Evolutionary conservation across 768 basidiomycete species (phyloP).

Genomic region (Nidularia sp.): DNA sequence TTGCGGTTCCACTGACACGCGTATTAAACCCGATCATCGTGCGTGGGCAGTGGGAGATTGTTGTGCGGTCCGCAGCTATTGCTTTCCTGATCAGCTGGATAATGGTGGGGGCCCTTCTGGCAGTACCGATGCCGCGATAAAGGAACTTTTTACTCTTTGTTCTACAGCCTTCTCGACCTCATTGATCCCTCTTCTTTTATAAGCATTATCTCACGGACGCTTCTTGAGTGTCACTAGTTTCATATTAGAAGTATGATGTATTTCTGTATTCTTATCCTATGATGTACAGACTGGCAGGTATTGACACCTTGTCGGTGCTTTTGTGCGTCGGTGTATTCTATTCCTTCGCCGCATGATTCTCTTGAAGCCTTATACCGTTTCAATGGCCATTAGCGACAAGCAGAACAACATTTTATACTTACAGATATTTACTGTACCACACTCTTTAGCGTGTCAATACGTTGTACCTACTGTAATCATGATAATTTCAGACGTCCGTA

Average conservation of each 20-base stretch:
- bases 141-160: not conserved
- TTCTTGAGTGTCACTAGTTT: not conserved
- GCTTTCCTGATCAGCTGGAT: slow-evolving; percentile 42
- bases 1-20: slow-evolving; percentile 64
- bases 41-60: slow-evolving; percentile 85
- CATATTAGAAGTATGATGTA: not conserved
- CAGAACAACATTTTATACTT: too few species aligned
- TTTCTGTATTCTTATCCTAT: not conserved
- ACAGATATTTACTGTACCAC: too few species aligned
- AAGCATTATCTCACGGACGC: not conserved
- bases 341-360: too few species aligned
- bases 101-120: slow-evolving; percentile 35
- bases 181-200: not conserved
- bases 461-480: too few species aligned
- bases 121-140: slow-evolving; percentile 26
- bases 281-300: not conserved
- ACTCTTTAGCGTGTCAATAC: too few species aligned
- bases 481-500: too few species aligned
- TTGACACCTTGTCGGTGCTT: too few species aligned
- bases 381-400: too few species aligned
- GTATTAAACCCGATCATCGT: slow-evolving; percentile 67
- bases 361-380: too few species aligned
- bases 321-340: too few species aligned
- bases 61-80: slow-evolving; percentile 51
- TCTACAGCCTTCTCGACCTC: not conserved